A percentile compares a stretch with the other conserved stretches of the same genome.
Conservation (phyloP, 2,329 filamentous ascomycete species). For the Colletotrichum navitas region DNA sequence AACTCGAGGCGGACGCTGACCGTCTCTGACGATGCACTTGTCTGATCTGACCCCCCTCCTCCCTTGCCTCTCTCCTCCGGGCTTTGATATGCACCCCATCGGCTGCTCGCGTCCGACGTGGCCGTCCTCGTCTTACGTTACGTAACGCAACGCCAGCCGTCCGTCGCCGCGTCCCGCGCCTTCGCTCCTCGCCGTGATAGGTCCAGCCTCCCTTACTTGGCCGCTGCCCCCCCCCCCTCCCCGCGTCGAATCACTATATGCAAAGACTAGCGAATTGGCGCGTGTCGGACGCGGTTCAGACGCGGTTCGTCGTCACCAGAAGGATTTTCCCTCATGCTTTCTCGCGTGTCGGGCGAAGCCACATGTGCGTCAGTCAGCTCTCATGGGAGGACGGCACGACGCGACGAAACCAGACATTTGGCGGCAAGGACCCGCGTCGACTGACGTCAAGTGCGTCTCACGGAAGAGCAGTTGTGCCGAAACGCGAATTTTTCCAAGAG, state of each 20-base stretch:
- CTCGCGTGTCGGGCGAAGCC: neutral
- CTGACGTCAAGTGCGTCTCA: slow-evolving; percentile 14
- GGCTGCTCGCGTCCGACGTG: slow-evolving; percentile 5
- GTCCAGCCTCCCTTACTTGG: neutral
- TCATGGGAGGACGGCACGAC: neutral
- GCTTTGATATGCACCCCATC: neutral
- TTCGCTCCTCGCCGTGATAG: slow-evolving; percentile 12
- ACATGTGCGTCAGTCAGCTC: neutral
- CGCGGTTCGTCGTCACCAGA: neutral
- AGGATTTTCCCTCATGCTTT: neutral
- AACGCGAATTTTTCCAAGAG: slow-evolving; percentile 8
- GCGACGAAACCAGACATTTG: neutral
- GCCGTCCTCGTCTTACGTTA: neutral
- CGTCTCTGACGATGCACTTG: neutral
- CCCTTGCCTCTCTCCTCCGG: neutral
- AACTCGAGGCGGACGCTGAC: neutral
- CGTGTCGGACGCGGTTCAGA: neutral
- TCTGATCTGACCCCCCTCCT: neutral
- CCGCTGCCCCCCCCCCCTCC: neutral
- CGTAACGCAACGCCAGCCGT: neutral
- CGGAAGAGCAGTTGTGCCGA: slow-evolving; percentile 9
- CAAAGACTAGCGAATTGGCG: neutral
- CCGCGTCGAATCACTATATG: neutral
- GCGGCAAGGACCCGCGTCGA: neutral
- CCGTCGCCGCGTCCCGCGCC: slow-evolving; percentile 15